Base-by-base conservation (phyloP, 805 yeast species). In the Nakazawaea wickerhamii region DNA sequence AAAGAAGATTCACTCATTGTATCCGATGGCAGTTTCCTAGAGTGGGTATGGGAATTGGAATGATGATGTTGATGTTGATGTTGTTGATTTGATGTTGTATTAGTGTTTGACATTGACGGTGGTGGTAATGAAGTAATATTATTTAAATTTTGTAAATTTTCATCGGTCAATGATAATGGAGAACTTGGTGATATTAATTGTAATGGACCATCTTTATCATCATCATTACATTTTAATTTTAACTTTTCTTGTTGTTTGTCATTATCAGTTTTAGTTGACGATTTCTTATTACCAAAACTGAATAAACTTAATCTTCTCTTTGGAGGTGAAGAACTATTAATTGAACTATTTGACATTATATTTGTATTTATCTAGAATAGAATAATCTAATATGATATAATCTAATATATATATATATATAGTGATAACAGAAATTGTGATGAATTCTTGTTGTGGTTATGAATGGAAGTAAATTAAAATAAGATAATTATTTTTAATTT, bases 1-100 rank as follows among this genome's bases (percentile, higher is more conserved):
- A 73, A 55, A 13, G 82, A 75, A 22, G 63, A 55, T 10, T 59
- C 60, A 20, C 42, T 49, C 41, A 42, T 37, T 15, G 54, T 17
- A 51, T 55, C 45, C 10, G 44, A 40, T 15, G 19, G 31, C 23
- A 14, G 23, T 23, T 23, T 39, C 9, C 19, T 15, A 10, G 38
- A 15, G 15, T 9, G 18, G 2, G n/a, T n/a, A n/a, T n/a, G 11
- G 8, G 36, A 32, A n/a, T n/a, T 21, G 13, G 36, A 2, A 21
- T 15, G 26, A 2, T 28, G 34, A 5, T 31, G 37, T 23, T 31
- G 36, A 23, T 19, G 27, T 14, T 28, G 30, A 3, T 22, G 23
- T 21, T 4, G 22, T 5, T 30, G 34, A 22, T 25, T 21, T 33
- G 36, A 23, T 17, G 26, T 35, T 9, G 20, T 25, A 2, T 23